Percentiles rank a stretch among this genome's conserved stretches.
Conservation (phyloP, 306 rosid genomes). For the Albizia julibrissin region DNA sequence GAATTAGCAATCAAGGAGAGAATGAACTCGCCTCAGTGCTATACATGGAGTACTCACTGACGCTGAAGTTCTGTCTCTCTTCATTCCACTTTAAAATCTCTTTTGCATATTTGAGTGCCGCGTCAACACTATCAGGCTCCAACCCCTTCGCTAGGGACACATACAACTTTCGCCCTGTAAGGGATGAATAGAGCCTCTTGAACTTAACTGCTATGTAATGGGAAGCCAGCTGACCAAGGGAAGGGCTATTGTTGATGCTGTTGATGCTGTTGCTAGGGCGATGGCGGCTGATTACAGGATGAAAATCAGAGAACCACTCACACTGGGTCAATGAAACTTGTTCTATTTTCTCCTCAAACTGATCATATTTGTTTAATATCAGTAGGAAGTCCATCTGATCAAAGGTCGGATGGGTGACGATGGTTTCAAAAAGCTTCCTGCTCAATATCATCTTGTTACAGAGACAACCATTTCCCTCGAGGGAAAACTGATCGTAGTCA, state of each 20-base stretch:
- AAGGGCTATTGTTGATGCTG: conserved; percentile 63
- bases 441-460: conserved; percentile 79
- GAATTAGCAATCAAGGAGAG: conserved; percentile 49
- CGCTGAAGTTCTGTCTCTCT: conserved; percentile 79
- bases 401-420: conserved; percentile 86
- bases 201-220: conserved; percentile 85
- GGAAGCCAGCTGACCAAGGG: conserved; percentile 71
- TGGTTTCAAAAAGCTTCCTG: conserved; percentile 76
- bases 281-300: conserved; percentile 65
- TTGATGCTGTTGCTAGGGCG: conserved; percentile 62
- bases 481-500: conserved; percentile 80
- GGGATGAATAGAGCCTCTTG: conserved; percentile 78
- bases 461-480: conserved; percentile 63
- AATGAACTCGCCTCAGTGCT: conserved; percentile 75
- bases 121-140: conserved; percentile 81
- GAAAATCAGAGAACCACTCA: conserved; percentile 87
- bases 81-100: conserved; percentile 93
- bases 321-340: conserved; percentile 66
- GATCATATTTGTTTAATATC: conserved; percentile 81
- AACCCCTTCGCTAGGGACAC: conserved; percentile 79
- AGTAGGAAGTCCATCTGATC: conserved; percentile 87
- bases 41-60: conserved; percentile 78
- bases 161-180: conserved; percentile 77
- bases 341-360: conserved; percentile 79
- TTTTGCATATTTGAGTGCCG: conserved; percentile 76